Conservation (phyloP, 2,329 filamentous ascomycete species). For the Fusarium nurragi region DNA sequence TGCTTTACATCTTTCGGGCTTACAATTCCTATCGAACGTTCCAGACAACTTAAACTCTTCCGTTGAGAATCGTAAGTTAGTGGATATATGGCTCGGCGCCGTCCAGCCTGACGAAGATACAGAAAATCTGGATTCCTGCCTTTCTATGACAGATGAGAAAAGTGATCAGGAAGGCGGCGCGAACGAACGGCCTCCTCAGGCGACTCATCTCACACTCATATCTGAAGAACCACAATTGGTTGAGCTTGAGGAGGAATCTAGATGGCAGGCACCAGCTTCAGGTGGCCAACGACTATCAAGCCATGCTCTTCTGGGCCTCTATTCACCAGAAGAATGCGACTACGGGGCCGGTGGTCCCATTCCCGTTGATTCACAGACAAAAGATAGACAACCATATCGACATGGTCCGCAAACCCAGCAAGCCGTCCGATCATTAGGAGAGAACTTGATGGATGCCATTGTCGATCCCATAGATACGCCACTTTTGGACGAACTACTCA, state of each 20-base stretch:
- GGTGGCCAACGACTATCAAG: not conserved
- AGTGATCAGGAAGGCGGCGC: not conserved
- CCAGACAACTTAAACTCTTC: not conserved
- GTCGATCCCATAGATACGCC: slow-evolving; percentile 19
- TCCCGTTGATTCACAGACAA: not conserved
- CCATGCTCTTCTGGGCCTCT: slow-evolving; percentile 13
- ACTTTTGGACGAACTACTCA: slow-evolving; percentile 14
- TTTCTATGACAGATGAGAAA: not conserved
- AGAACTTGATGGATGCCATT: slow-evolving; percentile 29
- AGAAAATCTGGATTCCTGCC: not conserved
- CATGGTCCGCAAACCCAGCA: too few relatives aligned
- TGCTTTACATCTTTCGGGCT: not conserved
- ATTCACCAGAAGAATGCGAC: too few relatives aligned
- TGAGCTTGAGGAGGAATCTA: not conserved
- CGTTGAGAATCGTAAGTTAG: not conserved
- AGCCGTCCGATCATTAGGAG: not conserved
- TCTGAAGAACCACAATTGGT: not conserved
- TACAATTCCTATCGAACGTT: not conserved
- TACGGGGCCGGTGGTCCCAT: not conserved
- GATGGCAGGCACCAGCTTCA: not conserved
- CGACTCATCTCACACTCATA: not conserved
- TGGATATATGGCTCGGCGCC: slow-evolving; percentile 13
- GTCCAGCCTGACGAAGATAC: not conserved
- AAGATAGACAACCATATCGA: not conserved
- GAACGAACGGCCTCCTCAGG: not conserved